A percentile compares a stretch with the other conserved stretches of the same genome.
phyloP scores from a whole-genome alignment of 106 monocot genomes.

The Apostasia ramifera region DNA sequence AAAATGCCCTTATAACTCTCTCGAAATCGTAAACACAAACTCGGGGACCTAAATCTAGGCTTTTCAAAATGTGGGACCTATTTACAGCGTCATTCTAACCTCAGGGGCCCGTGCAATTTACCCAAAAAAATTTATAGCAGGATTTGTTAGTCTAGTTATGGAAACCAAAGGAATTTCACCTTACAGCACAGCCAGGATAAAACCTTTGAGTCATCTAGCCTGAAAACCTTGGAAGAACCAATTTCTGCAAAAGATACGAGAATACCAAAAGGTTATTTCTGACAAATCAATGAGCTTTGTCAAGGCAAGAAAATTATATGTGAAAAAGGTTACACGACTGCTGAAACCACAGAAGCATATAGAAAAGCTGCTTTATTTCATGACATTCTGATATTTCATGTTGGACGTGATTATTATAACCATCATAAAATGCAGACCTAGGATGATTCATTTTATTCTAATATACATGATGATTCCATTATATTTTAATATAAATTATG shows the following conservation, averaged over 20 bases:
- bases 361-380: background rate
- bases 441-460: too few species aligned
- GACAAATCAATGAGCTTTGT: background rate
- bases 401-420: background rate
- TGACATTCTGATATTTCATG: background rate
- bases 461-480: too few species aligned
- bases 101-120: too few species aligned
- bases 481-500: too few species aligned
- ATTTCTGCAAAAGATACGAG: slow-evolving; percentile 41
- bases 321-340: background rate
- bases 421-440: too few species aligned
- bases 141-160: background rate
- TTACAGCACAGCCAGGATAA: slow-evolving; percentile 81
- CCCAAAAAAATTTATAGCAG: too few species aligned
- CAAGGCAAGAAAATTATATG: background rate
- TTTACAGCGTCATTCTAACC: too few species aligned
- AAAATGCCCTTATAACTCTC: too few species aligned
- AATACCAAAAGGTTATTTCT: too few species aligned
- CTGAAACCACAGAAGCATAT: background rate
- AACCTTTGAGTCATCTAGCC: slow-evolving; percentile 85
- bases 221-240: slow-evolving; percentile 65
- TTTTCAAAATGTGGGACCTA: too few species aligned
- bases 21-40: too few species aligned
- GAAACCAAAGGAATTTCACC: slow-evolving; percentile 25
- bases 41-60: too few species aligned